Base-by-base conservation (phyloP, 2,329 filamentous ascomycete species). In the Didymellaceae sp. region DNA sequence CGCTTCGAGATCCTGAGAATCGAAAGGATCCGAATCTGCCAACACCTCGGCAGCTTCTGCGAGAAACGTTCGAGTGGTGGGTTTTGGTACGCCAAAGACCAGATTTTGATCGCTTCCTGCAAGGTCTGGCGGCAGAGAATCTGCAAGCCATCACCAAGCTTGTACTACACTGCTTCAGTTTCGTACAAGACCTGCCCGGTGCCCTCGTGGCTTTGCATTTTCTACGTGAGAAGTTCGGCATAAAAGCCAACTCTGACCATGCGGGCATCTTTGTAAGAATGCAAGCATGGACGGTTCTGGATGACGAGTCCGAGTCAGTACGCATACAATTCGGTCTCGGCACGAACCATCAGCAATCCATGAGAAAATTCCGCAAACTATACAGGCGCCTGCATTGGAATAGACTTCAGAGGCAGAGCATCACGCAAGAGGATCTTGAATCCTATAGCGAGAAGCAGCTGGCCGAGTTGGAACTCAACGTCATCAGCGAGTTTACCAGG, bases 121-220 rank as follows among this genome's bases (percentile, higher is more conserved):
- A 58, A 10, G 68, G 67, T 2, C 54, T 72, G 5, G 57, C 61
- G 13, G 65, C 50, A 13, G 39, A 46, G n/a, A 49, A 66, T 13
- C 47, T 55, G 10, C 61, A 57, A 10, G 67, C 66, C 5, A 58
- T 71, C 14, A 57, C 49, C 8, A 48, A 45, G 11, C 46, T 70
- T 16, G 59, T 74, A n/a, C 57, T 72, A 54, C 63, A 70, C 26
- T 73, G 68, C 52, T 73, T 74, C 56, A 67, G 66, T 52, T 68
- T 64, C 32, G 58, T 53, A 16, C 55, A 63, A 21, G 70, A 74
- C 45, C 50, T 72, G 1, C 50, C 65, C 11, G 72, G 71, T n/a
- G 63, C 66, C 5, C 64, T 74, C 7, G 55, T 73, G 13, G 64
- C 70, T n/a, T 38, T 73, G 20, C 67, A 72, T 45, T 60, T 66